Conservation (phyloP, 2,329 filamentous ascomycete species). For the Xylariales sp. region DNA sequence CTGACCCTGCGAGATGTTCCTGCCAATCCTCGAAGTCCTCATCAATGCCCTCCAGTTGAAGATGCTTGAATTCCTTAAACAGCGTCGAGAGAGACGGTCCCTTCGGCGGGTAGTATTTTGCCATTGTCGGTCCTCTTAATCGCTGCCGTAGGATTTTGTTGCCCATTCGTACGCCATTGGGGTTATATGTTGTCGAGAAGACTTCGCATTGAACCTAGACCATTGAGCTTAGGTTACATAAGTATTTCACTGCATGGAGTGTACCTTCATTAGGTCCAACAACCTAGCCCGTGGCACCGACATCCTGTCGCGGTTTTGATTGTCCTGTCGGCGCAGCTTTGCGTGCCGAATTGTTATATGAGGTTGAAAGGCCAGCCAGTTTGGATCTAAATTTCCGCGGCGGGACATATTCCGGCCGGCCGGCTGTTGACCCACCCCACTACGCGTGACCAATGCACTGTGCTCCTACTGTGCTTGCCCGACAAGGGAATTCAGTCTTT, state of each 20-base stretch:
- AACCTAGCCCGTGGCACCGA: conserved; percentile 58
- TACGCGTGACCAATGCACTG: no score
- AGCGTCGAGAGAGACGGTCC: conserved; percentile 57
- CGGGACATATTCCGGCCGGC: no score
- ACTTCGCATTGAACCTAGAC: conserved; percentile 79
- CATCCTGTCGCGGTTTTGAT: conserved; percentile 46
- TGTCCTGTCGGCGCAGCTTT: no score
- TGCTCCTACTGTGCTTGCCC: no score
- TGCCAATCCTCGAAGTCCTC: conserved; percentile 75
- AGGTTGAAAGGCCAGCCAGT: conserved; percentile 7
- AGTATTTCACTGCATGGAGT: not conserved
- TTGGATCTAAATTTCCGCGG: conserved; percentile 6
- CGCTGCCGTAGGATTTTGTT: conserved; percentile 91
- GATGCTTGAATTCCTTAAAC: conserved; percentile 66
- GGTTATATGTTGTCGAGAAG: conserved; percentile 90
- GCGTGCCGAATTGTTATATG: no score
- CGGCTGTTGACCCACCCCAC: no score
- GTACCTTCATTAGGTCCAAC: conserved; percentile 75
- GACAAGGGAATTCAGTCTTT: no score
- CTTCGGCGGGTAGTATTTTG: conserved; percentile 82
- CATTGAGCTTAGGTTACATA: conserved; percentile 10
- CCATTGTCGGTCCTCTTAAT: conserved; percentile 75
- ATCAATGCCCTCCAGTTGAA: conserved; percentile 66
- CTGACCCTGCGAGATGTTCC: conserved; percentile 66
- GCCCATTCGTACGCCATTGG: conserved; percentile 72